Evolutionary conservation across 495 filamentous ascomycete species (phyloP), one percentile per base, ranked within the genome.

Genomic region (Barbatosphaeria neglecta): DNA sequence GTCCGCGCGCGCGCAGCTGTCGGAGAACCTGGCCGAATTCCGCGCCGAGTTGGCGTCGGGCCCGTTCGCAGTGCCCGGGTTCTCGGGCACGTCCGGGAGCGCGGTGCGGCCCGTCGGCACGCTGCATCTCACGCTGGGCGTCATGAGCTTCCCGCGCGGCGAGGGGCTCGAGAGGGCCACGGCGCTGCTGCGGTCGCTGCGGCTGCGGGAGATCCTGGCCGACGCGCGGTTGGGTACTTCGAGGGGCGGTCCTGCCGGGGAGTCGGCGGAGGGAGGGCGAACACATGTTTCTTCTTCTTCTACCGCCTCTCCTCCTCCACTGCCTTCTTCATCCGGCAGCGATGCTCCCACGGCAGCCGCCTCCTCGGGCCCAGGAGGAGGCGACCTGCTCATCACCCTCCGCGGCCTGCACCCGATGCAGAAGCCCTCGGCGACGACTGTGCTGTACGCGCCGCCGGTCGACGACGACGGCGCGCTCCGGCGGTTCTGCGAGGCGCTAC

Each of bases 111-210:
- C 90, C 0, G 51, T 90, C 4, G 86, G 83, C 3, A 87, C 87
- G 0, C 64, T 95, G 22, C 90, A 95, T 62, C 65, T 94, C 2
- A 95, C 90, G 1, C 62, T 95, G 6, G 89, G 88, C 1, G 87
- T 95, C 3, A 88, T 96, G 83, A 85, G 78, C 48, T 76, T 95
- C 9, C 58, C 74, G 1, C 73, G 61, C 0, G 60, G 65, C 15
- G 72, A 77, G 35, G 62, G 69, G 1, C 52, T 94, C 0, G 69
- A 79, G 4, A 68, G 69, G 35, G 88, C 85, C 0, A 54, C 75
- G 18, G 50, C 61, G 1, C 62, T 84, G 19, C 65, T 93, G 17
- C 55, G 64, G 10, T 56, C 58, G 4, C 56, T 90, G 5, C 66
- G 82, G 50, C 54, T 84, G 13, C 50, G 45, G 10, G 54, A 61